These are phyloP conservation scores for Colletotrichum kahawae DNA, from an alignment of 2,329 filamentous ascomycete genomes.

Conservation along the genomic window DNA sequence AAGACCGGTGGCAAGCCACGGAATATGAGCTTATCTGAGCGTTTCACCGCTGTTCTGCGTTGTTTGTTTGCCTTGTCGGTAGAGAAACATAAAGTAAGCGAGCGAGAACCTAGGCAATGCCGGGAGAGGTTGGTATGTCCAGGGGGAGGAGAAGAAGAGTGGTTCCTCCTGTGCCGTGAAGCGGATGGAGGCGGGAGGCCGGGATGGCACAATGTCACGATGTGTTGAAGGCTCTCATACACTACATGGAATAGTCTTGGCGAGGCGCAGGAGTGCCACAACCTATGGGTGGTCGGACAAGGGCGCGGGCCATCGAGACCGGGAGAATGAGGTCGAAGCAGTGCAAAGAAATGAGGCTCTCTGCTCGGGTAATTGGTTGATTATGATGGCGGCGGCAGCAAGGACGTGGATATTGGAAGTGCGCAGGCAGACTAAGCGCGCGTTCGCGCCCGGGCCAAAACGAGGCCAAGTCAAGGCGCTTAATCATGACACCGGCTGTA, in stretches of 20 bases:
- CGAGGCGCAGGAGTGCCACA: not conserved
- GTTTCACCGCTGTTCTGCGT: conserved; percentile 1
- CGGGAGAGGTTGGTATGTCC: not conserved
- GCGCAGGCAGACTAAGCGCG: not conserved
- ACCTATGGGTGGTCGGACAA: not conserved
- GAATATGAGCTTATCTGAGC: not conserved
- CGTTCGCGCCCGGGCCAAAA: not conserved
- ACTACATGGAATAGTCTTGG: not conserved
- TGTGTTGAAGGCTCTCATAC: not conserved
- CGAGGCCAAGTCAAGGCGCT: not conserved
- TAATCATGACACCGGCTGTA: not conserved
- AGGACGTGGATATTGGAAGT: not conserved
- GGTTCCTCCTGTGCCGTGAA: not conserved
- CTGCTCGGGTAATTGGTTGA: not conserved
- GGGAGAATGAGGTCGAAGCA: not conserved
- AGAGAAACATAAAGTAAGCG: not conserved
- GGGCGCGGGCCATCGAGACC: not conserved
- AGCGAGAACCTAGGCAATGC: not conserved
- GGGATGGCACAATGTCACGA: not conserved
- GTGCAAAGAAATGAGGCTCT: not conserved
- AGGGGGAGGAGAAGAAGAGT: not conserved
- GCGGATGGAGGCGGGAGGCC: not conserved
- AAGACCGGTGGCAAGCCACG: not conserved
- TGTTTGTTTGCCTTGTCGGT: not conserved
- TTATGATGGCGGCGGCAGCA: not conserved